These are phyloP conservation scores for Grosmannia serpens DNA, from an alignment of 2,329 filamentous ascomycete species.

Conservation along the genomic window DNA sequence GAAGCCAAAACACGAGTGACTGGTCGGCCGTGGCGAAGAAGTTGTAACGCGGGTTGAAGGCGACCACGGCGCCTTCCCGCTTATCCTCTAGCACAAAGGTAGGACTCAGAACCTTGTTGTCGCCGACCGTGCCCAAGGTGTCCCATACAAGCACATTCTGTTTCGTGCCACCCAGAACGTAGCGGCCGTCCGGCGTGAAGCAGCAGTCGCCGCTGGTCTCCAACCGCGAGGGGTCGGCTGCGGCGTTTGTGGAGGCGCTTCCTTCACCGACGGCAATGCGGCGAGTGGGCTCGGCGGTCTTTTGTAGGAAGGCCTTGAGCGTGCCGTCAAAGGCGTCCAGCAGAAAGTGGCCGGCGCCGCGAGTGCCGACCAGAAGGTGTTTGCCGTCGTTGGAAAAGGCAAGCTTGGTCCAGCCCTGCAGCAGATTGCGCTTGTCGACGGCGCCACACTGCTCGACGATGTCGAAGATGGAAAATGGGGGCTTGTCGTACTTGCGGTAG, in stretches of 20 bases:
- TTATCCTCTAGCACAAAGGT: conserved; percentile 53
- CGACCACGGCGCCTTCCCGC: conserved; percentile 61
- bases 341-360: conserved; percentile 74
- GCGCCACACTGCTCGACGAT: conserved; percentile 45
- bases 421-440: conserved; percentile 43
- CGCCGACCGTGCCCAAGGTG: conserved; percentile 43
- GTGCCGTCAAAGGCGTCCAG: conserved; percentile 85
- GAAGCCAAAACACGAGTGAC: conserved; percentile 69
- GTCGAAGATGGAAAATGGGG: conserved; percentile 80
- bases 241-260: conserved; percentile 19
- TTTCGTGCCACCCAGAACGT: conserved; percentile 68
- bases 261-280: conserved; percentile 43
- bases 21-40: conserved; percentile 83
- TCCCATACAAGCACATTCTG: conserved; percentile 82
- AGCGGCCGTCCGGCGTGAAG: conserved; percentile 82
- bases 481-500: conserved; percentile 83
- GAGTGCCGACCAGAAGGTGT: conserved; percentile 71
- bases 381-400: conserved; percentile 97
- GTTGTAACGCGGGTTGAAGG: conserved; percentile 86
- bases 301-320: conserved; percentile 61
- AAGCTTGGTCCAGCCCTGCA: conserved; percentile 74
- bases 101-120: conserved; percentile 51
- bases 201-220: conserved; percentile 69
- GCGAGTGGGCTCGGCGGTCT: conserved; percentile 40
- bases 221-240: conserved; percentile 22